These are phyloP conservation scores for Stachybotrys chlorohalonatus DNA, from an alignment of 2,329 filamentous ascomycete genomes.

Conservation along the genomic window DNA sequence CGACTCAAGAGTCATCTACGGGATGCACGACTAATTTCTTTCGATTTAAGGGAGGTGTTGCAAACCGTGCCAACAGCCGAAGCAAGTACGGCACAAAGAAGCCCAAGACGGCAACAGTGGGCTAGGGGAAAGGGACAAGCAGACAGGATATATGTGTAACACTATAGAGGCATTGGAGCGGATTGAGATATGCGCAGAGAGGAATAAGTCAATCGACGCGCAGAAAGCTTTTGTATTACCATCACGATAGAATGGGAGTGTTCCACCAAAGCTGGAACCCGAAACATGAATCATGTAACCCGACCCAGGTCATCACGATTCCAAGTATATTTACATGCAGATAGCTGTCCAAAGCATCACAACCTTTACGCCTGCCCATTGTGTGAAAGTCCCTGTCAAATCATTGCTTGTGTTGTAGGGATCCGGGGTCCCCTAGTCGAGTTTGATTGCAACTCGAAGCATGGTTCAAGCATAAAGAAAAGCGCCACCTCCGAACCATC, in stretches of 20 bases:
- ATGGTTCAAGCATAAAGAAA: background rate
- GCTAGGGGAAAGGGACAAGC: slow-evolving; percentile 16
- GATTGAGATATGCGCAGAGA: background rate
- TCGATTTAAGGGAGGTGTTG: slow-evolving; percentile 68
- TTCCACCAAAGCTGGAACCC: background rate
- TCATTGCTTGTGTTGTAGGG: background rate
- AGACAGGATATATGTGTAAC: background rate
- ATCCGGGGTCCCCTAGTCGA: background rate
- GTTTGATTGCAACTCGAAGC: background rate
- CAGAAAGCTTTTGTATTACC: background rate
- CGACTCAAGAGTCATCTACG: too few relatives aligned
- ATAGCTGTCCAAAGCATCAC: slow-evolving; percentile 15
- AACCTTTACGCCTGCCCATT: slow-evolving; percentile 15
- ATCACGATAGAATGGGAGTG: background rate
- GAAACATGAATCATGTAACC: background rate
- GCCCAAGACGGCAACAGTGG: slow-evolving; percentile 69
- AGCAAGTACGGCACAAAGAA: slow-evolving; percentile 98
- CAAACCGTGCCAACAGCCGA: slow-evolving; percentile 70
- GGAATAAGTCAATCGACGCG: background rate
- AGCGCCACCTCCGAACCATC: background rate
- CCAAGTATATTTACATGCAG: slow-evolving; percentile 1
- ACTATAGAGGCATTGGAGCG: background rate
- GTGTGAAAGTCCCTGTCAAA: slow-evolving; percentile 2
- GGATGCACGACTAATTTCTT: background rate
- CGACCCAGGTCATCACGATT: background rate